phyloP scores from a whole-genome alignment of 2,329 filamentous ascomycete species.

The Zasmidium citrigriseum region DNA sequence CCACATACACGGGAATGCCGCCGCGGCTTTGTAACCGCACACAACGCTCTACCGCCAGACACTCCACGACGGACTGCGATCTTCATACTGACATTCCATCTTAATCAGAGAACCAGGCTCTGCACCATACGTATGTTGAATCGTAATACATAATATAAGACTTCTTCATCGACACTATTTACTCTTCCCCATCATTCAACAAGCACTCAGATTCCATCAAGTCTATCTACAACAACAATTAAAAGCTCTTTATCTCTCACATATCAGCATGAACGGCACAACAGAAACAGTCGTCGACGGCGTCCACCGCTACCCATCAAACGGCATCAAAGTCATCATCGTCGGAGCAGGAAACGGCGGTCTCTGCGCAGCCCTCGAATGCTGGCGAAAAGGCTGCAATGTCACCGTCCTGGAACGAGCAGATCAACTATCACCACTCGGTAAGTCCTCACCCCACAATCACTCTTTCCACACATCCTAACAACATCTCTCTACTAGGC shows the following conservation, averaged over 20 bases:
- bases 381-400: conserved; percentile 19
- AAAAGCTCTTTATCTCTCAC: neutral
- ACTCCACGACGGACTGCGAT: neutral
- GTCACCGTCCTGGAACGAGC: conserved; percentile 13
- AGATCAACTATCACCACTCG: conserved; percentile 1
- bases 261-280: neutral
- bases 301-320: conserved; percentile 36
- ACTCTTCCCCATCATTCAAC: neutral
- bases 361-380: conserved; percentile 19
- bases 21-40: neutral
- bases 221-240: neutral
- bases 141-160: neutral
- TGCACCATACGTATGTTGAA: neutral
- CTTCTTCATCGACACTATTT: neutral
- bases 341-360: conserved; percentile 20
- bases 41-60: neutral
- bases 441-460: neutral
- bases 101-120: neutral
- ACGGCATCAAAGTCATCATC: conserved; percentile 16
- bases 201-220: no score
- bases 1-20: neutral
- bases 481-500: neutral
- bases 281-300: neutral
- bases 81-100: neutral
- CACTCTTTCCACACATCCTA: neutral